Percentiles rank a stretch among this genome's conserved stretches.
These are phyloP conservation scores for Heracleum sosnowskyi DNA, from an alignment of 129 eudicot genomes.

Conservation along the genomic window DNA sequence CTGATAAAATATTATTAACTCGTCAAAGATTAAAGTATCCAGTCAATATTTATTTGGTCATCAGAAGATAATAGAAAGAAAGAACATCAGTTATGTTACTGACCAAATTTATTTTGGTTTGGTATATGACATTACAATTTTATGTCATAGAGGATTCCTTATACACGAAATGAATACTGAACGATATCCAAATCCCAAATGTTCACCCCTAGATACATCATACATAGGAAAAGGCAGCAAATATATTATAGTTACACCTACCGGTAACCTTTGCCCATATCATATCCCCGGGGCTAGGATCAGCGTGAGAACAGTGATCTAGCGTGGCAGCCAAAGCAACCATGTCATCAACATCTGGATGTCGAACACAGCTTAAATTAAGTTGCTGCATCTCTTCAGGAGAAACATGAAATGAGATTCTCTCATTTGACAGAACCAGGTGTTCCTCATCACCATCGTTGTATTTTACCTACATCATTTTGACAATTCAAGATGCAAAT, in stretches of 20 bases:
- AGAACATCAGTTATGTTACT: not conserved
- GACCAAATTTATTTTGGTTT: not conserved
- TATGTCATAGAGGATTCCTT: not conserved
- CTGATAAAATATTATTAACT: too few species aligned
- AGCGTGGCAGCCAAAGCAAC: slow-evolving; percentile 78
- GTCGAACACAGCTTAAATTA: slow-evolving; percentile 40
- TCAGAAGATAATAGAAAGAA: too few species aligned
- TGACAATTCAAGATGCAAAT: not conserved
- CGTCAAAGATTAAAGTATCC: too few species aligned
- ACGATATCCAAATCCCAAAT: not conserved
- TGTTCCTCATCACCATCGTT: slow-evolving; percentile 80
- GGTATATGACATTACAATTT: not conserved
- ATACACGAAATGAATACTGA: not conserved
- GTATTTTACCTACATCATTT: slow-evolving; percentile 55
- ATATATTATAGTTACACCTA: slow-evolving; percentile 15
- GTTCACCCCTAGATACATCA: not conserved
- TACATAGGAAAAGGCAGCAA: not conserved
- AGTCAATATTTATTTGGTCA: too few species aligned
- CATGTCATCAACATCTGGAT: slow-evolving; percentile 67
- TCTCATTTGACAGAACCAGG: slow-evolving; percentile 51
- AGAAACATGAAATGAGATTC: slow-evolving; percentile 52
- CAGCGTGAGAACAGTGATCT: slow-evolving; percentile 68
- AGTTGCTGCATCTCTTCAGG: slow-evolving; percentile 50
- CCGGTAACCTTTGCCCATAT: slow-evolving; percentile 98
- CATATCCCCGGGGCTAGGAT: slow-evolving; percentile 60